Conservation (phyloP, 306 rosid species). For the Vicia sativa region DNA sequence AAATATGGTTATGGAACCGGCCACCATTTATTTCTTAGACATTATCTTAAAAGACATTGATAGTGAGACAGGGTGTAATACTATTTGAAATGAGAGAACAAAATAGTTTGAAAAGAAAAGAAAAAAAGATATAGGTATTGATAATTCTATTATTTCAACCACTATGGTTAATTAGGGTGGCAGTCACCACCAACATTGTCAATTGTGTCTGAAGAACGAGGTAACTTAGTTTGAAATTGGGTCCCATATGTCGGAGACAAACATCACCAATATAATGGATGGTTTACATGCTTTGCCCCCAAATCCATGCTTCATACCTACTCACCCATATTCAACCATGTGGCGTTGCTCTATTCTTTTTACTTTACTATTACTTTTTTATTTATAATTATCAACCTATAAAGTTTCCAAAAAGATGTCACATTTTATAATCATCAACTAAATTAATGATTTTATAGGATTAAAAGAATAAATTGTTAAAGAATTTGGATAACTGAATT, state of each 20-base stretch:
- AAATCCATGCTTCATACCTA: slow-evolving; percentile 31
- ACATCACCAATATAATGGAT: slow-evolving; percentile 33
- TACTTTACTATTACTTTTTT: background rate
- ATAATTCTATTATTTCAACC: slow-evolving; percentile 34
- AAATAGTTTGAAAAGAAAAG: background rate
- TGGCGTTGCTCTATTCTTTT: background rate
- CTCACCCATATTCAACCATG: slow-evolving; percentile 34
- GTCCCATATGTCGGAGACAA: slow-evolving; percentile 76
- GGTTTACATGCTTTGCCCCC: slow-evolving; percentile 36
- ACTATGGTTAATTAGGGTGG: slow-evolving; percentile 37
- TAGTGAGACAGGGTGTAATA: background rate
- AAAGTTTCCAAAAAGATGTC: background rate
- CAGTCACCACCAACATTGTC: slow-evolving; percentile 45
- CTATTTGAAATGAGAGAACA: background rate
- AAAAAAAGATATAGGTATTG: background rate
- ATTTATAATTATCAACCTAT: background rate
- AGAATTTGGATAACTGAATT: slow-evolving; percentile 5
- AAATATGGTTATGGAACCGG: too few relatives aligned
- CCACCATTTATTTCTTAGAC: too few relatives aligned
- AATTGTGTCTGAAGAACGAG: slow-evolving; percentile 42
- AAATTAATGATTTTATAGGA: too few relatives aligned
- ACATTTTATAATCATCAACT: too few relatives aligned
- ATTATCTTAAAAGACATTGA: background rate
- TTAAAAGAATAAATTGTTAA: too few relatives aligned
- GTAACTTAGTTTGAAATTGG: slow-evolving; percentile 41